Evolutionary conservation across 805 yeast species (phyloP), one percentile per base, ranked within the genome.

Genomic region (Limtongozyma cylindracea): DNA sequence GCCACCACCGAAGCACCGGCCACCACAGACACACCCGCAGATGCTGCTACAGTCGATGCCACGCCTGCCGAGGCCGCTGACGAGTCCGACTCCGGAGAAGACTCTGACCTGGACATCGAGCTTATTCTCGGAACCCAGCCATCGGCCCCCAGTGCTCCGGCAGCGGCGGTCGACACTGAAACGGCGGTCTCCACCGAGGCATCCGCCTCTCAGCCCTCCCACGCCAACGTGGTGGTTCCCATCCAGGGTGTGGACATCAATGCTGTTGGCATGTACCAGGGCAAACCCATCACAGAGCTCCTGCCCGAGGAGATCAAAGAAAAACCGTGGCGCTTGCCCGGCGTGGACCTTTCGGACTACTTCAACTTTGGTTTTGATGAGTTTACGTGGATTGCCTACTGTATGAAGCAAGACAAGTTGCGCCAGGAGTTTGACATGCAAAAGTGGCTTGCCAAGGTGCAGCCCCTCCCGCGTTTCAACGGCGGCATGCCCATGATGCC

Each of bases 261-360:
- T 33, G 60, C 61, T 19, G 66, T 72, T 11, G 91, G 78, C 2
- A 65, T 59, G 28, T 57, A 56, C 27, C 72, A 80, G 23, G 95
- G 92, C 3, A 57, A 63, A 32, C 91, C 92, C 4, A 51, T 88
- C 21, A 76, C 92, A 1, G 66, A 72, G 31, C 55, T 84, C 8
- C 71, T 74, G 27, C 56, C 84, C 8, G 84, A 72, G 27, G 71
- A 68, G 24, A 48, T 82, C 21, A 78, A 76, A 30, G 92, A 80
- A 31, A 91, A 91, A 47, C 99, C 99, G 6, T 88, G 99, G 99
- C 61, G 98, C 39, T 67, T 74, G 30, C 95, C 96, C 1, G 98
- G 96, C 18, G 92, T 93, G 3, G 95, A 88, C 45, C 48, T 77
- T 19, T 61, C 91, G 6, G 96, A 88, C 43, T 91, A 80, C 44